phyloP scores from a whole-genome alignment of 305 asterid species.

The Fraxinus baroniana region DNA sequence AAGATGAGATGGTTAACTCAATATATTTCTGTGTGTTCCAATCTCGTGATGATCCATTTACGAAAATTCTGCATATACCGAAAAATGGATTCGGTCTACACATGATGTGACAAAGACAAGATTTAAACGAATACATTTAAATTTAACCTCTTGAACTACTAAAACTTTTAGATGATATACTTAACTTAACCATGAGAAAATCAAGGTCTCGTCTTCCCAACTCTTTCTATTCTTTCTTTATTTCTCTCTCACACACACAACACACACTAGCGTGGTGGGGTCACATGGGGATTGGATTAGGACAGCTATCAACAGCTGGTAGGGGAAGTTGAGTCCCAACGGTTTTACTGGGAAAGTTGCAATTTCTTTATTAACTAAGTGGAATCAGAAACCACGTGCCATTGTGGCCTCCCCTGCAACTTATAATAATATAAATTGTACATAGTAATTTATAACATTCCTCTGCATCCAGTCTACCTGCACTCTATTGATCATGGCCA shows the following conservation, averaged over 20 bases:
- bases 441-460: conserved; percentile 38
- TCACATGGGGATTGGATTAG: conserved; percentile 60
- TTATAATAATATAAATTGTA: conserved; percentile 30
- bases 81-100: background rate
- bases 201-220: background rate
- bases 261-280: conserved; percentile 41
- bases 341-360: conserved; percentile 54
- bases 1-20: background rate
- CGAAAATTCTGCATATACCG: background rate
- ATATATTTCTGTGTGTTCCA: background rate
- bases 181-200: background rate
- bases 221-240: background rate
- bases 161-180: background rate
- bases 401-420: conserved; percentile 37
- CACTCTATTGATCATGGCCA: conserved; percentile 20
- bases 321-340: conserved; percentile 56
- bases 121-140: background rate
- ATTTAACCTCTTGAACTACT: background rate
- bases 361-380: conserved; percentile 47
- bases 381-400: conserved; percentile 89
- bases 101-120: background rate
- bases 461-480: conserved; percentile 22
- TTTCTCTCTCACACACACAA: conserved; percentile 5
- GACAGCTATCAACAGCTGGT: conserved; percentile 87
- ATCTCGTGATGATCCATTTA: background rate